These are phyloP conservation scores for Escallonia herrerae DNA, from an alignment of 129 eudicot species.

Conservation along the genomic window DNA sequence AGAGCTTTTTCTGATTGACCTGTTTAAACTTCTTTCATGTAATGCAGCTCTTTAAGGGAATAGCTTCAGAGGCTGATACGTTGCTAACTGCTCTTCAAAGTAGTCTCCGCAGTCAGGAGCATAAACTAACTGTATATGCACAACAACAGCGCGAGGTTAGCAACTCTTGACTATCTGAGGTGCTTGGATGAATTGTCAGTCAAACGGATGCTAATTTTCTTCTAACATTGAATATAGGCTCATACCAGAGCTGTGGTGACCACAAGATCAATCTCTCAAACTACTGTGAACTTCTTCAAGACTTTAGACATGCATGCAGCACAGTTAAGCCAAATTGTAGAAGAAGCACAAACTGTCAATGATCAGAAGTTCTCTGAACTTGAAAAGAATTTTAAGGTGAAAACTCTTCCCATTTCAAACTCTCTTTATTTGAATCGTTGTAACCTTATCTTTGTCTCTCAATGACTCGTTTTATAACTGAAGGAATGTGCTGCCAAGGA, in stretches of 20 bases:
- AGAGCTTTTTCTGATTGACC: background rate
- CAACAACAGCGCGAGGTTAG: slow-evolving; percentile 86
- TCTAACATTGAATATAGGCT: slow-evolving; percentile 42
- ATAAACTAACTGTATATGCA: slow-evolving; percentile 63
- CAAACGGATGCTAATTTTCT: background rate
- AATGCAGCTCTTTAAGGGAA: slow-evolving; percentile 75
- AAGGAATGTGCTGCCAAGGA: slow-evolving; percentile 82
- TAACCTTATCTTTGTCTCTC: background rate
- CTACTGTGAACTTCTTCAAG: slow-evolving; percentile 59
- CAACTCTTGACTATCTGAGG: background rate
- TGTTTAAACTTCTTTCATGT: slow-evolving; percentile 12
- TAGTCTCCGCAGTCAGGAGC: slow-evolving; percentile 68
- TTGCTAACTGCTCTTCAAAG: slow-evolving; percentile 75
- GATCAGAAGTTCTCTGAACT: slow-evolving; percentile 68
- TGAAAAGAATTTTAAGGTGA: slow-evolving; percentile 87
- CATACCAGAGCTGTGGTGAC: slow-evolving; percentile 76
- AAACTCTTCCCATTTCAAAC: background rate
- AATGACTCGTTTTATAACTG: slow-evolving; percentile 7
- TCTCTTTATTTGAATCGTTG: background rate
- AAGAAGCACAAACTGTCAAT: slow-evolving; percentile 75
- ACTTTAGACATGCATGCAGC: slow-evolving; percentile 77
- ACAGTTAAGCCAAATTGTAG: slow-evolving; percentile 64
- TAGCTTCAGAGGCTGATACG: slow-evolving; percentile 84
- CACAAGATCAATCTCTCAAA: slow-evolving; percentile 71
- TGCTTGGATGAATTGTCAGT: no score